These are phyloP conservation scores for Scytalidium lignicola DNA, from an alignment of 2,329 filamentous ascomycete species.

Conservation along the genomic window DNA sequence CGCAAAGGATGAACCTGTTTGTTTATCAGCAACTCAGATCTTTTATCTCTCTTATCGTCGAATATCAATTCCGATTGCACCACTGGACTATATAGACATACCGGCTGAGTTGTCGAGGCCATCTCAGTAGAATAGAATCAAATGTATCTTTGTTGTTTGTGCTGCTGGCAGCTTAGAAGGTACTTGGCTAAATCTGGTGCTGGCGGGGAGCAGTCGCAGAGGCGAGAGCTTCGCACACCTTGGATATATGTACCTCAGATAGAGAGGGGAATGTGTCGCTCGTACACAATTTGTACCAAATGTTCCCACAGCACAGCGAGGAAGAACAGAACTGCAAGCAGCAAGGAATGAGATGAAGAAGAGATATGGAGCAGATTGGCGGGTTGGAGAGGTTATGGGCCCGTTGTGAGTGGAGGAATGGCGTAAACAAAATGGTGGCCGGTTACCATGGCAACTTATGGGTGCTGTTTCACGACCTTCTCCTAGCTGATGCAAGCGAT, in stretches of 20 bases:
- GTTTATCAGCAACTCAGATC: not conserved
- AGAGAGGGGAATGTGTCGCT: not conserved
- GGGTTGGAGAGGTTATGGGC: not conserved
- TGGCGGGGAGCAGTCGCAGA: not conserved
- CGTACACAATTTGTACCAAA: not conserved
- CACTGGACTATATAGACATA: not conserved
- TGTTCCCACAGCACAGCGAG: not conserved
- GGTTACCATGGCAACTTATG: not conserved
- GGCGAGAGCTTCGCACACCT: not conserved
- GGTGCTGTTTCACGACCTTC: not conserved
- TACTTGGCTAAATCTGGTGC: not conserved
- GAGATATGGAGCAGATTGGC: not conserved
- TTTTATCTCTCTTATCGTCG: too few species aligned
- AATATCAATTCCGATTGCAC: too few species aligned
- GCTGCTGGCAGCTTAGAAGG: not conserved
- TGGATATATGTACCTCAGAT: not conserved
- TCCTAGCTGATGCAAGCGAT: not conserved
- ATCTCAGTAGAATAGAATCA: not conserved
- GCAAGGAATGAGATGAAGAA: not conserved
- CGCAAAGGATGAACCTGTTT: constrained; percentile 68
- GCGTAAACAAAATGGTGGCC: not conserved
- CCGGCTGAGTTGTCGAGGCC: not conserved
- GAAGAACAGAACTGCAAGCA: not conserved
- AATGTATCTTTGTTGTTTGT: not conserved
- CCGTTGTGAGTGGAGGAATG: not conserved